phyloP scores from a whole-genome alignment of 768 basidiomycete species.

The Psilocybe tampanensis region DNA sequence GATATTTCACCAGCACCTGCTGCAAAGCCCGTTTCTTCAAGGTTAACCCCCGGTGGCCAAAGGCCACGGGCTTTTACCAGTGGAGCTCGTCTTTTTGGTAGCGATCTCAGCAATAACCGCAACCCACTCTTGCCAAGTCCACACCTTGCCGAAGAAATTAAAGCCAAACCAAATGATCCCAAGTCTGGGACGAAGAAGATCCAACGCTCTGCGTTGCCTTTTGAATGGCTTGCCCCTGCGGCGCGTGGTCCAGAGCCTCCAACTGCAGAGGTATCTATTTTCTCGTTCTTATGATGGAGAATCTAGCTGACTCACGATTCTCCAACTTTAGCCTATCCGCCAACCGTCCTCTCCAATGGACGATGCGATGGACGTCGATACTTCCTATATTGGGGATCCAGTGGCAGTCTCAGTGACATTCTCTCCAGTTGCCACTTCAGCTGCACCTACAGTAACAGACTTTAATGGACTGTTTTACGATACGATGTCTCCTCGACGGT shows the following conservation, averaged over 20 bases:
- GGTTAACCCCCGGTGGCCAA: constrained; percentile 20
- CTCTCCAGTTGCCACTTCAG: constrained; percentile 45
- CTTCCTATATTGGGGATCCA: constrained; percentile 42
- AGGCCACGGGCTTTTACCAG: constrained; percentile 70
- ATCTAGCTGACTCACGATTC: constrained; percentile 3
- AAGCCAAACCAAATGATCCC: constrained; percentile 36
- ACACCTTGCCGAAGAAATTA: constrained; percentile 30
- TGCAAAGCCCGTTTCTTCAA: constrained; percentile 20
- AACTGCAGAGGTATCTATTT: constrained; percentile 31
- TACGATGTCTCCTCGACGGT: constrained; percentile 50
- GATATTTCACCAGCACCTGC: constrained; percentile 76
- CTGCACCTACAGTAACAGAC: constrained; percentile 52
- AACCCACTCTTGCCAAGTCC: constrained; percentile 32
- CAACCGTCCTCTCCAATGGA: constrained; percentile 48
- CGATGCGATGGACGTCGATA: constrained; percentile 84
- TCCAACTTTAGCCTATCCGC: constrained; percentile 37
- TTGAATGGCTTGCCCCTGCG: constrained; percentile 54
- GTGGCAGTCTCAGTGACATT: constrained; percentile 29
- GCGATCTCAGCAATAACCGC: constrained; percentile 65
- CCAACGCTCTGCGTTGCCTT: constrained; percentile 65
- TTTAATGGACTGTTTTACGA: constrained; percentile 67
- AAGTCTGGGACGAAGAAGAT: constrained; percentile 51
- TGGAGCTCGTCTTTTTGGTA: constrained; percentile 69
- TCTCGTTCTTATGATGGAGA: constrained; percentile 1
- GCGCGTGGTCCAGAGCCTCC: constrained; percentile 24